Base-by-base conservation (phyloP, 140 eudicot species). In the Flaveria floridana region DNA sequence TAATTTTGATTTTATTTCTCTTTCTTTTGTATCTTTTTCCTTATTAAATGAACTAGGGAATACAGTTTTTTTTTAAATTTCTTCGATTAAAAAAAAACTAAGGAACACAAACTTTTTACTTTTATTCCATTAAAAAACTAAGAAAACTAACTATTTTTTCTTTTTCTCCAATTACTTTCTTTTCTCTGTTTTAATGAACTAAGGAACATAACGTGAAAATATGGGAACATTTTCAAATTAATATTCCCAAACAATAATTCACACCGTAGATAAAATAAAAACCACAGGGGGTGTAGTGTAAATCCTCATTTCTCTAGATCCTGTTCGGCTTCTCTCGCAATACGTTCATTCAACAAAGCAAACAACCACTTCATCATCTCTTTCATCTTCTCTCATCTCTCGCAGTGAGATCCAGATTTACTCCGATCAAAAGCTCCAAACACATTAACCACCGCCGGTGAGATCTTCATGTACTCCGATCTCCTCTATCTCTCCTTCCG, bases 391-490 rank as follows among this genome's bases (percentile, higher is more conserved):
- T 71, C 47, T 25, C 28, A 25, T 25, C 28, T 44, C 25, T 19
- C 26, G 25, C 11, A 3, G 21, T 52, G 21, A 28, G 69, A 63
- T 66, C 71, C 15, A 41, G 48, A 64, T 64, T 64, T 62, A 10
- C 77, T 48, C 68, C 47, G 39, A 63, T 68, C 59, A 41, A 15
- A 50, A 57, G 3, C 82, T 42, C 72, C 77, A 20, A 23, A 65
- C 61, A 61, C 59, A 64, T 52, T 78, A 16, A 79, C 51, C n/a
- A 50, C 59, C 72, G 73, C 77, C 82, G 82, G 82, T 78, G 21
- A 61, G 72, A 71, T 78, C 78, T 71, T 44, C 28, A 37, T 71
- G 50, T 6, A 7, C 78, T 71, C 82, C 76, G 63, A 44, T 68
- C 50, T 76, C 39, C 42, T 64, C 56, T 67, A 18, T 56, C 41